Evolutionary conservation across 306 rosid species (phyloP), one percentile per base, ranked within the genome.

Genomic region (Glycine tomentella): DNA sequence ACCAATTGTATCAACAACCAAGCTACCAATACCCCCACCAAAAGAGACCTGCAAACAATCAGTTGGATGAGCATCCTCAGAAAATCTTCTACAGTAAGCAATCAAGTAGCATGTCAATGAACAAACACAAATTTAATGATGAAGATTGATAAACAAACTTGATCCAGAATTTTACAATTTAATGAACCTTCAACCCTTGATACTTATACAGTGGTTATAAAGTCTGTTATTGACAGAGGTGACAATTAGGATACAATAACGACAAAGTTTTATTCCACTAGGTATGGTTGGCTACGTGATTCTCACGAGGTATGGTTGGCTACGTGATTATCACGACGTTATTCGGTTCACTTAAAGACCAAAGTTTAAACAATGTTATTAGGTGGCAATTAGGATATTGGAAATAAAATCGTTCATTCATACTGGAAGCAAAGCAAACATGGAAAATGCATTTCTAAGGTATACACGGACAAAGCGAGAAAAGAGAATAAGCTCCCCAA

Each of bases 1-100:
- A 77, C 96, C 98, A 81, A 93, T 91, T 79, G 97, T 93, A 83
- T 95, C 97, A 81, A 90, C 87, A 88, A 85, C 86, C 92, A 95
- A 88, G 90, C 87, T 78, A 77, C 97, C 87, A 75, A 95, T 31
- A 78, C 99, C 98, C 55, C 99, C 99, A 70, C 88, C 87, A 61
- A 87, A 93, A 79, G 94, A 87, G 9, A 91, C 91, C 99, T 95
- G 74, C 3, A 72, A 73, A 50, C 57, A 82, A 44, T 12, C 67
- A 58, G 74, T 69, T 82, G 45, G 77, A 76, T 53, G 42, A 57
- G 68, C 62, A 61, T 66, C 42, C 16, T 31, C 7, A 40, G 48
- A 49, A 38, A 73, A 77, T 42, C 69, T 56, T 63, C 45, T n/a
- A 4, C 67, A n/a, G 65, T 68, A 44, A 9, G 46, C 25, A 17